Base-by-base conservation (phyloP, 768 basidiomycete species). In the Dentipellis fragilis region DNA sequence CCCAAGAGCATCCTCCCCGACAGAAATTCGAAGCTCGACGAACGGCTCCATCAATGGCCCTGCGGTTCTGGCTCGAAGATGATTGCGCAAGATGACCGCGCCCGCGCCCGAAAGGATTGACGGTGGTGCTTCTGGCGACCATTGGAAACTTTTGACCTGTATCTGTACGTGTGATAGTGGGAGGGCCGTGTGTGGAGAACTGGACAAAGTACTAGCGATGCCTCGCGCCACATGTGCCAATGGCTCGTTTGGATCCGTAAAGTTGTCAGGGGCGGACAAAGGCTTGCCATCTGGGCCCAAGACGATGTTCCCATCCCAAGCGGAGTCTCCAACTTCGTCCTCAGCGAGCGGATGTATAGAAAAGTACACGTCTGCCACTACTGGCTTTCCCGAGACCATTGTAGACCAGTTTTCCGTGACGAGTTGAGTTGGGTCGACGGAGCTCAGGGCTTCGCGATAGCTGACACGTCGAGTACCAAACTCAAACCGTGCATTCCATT, bases 41-140 rank as follows among this genome's bases (percentile, higher is more conserved):
- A 80, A 93, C 10, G 92, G 90, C 64, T 93, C 91, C 67, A 91
- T 75, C 45, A 93, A 68, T 3, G 86, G 75, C 1, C 90, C 91
- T 63, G 80, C 75, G 10, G 85, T 85, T 3, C 81, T 80, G 34
- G 76, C 74, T 22, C 74, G 76, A 52, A 93, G 66, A 34, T 76
- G 75, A 36, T 80, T 76, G 38, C 85, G 84, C 49, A 91, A 66
- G 47, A 87, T 78, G 46, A 78, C 68, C 16, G 85, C 79, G 49
- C 80, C 75, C 12, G 86, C 87, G 51, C 81, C 80, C n/a, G 78
- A 72, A 42, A 89, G 72, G n/a, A 81, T 63, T 17, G 81, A 75
- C n/a, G 80, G 62, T 10, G 77, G 67, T 17, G 69, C 66, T 7
- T 72, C 71, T 29, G 64, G 64, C 8, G 83, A 74, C 45, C 77